These are phyloP conservation scores for Bruguiera parviflora DNA, from an alignment of 345 rosid genomes.

Conservation along the genomic window DNA sequence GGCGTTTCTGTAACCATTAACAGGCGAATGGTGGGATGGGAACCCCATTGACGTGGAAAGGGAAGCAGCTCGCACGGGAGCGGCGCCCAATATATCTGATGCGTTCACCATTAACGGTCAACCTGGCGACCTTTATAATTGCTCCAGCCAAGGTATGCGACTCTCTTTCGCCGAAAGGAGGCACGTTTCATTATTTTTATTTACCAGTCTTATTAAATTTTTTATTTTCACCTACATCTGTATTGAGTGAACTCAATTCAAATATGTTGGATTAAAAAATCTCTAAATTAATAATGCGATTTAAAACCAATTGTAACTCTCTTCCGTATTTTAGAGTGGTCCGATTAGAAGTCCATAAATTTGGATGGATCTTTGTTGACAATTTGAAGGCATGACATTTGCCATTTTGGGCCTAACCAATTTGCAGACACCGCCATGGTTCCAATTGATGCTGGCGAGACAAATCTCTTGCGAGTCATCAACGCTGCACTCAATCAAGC, in stretches of 20 bases:
- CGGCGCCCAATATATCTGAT: slow-evolving; percentile 64
- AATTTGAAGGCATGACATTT: no score
- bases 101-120: slow-evolving; percentile 91
- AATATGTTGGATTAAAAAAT: no score
- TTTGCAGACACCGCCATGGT: slow-evolving; percentile 63
- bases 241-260: no score
- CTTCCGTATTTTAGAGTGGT: no score
- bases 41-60: slow-evolving; percentile 77
- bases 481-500: slow-evolving; percentile 85
- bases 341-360: no score
- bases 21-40: slow-evolving; percentile 97
- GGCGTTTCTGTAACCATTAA: neutral
- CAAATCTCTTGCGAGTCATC: slow-evolving; percentile 71
- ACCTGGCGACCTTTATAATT: slow-evolving; percentile 88
- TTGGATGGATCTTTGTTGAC: no score
- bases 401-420: neutral
- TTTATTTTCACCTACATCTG: no score
- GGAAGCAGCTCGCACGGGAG: slow-evolving; percentile 67
- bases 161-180: neutral
- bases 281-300: no score
- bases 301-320: no score
- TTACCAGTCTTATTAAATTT: no score
- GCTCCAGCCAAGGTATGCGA: slow-evolving; percentile 66
- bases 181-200: no score
- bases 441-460: slow-evolving; percentile 68